Evolutionary conservation across 2,329 filamentous ascomycete species (phyloP).

Genomic region (Paraphaeosphaeria sporulosa): DNA sequence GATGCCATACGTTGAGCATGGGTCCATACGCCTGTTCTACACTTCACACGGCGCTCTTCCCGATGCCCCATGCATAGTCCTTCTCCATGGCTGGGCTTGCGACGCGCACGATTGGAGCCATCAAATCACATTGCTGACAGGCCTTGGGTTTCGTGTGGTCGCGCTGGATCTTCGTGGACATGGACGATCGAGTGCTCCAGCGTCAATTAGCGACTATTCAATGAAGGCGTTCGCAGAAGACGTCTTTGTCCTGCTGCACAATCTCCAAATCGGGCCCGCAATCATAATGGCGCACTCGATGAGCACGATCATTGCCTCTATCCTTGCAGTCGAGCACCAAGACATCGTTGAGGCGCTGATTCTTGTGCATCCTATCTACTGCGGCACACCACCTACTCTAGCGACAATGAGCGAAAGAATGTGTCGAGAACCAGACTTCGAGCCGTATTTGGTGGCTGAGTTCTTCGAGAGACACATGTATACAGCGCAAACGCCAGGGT

Average conservation of each 20-base stretch:
- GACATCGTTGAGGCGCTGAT: constrained; percentile 21
- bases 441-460: constrained; percentile 1
- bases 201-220: constrained; percentile 15
- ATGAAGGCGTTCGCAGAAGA: constrained; percentile 20
- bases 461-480: constrained; percentile 22
- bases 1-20: constrained; percentile 21
- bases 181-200: constrained; percentile 23
- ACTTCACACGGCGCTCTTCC: constrained; percentile 50
- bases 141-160: constrained; percentile 23
- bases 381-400: constrained; percentile 16
- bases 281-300: constrained; percentile 26
- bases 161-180: constrained; percentile 31
- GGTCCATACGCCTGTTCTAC: constrained; percentile 29
- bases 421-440: constrained; percentile 1
- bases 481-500: constrained; percentile 17
- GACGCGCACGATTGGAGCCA: constrained; percentile 29
- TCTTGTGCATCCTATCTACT: constrained; percentile 27
- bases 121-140: constrained; percentile 27
- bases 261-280: constrained; percentile 13
- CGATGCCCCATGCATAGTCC: constrained; percentile 78
- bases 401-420: constrained; percentile 14
- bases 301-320: constrained; percentile 20
- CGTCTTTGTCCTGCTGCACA: constrained; percentile 18
- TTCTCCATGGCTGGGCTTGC: constrained; percentile 69
- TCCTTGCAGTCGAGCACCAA: constrained; percentile 21